Evolutionary conservation across 208 protist species (phyloP).

Genomic region (Leishmania mexicana): DNA sequence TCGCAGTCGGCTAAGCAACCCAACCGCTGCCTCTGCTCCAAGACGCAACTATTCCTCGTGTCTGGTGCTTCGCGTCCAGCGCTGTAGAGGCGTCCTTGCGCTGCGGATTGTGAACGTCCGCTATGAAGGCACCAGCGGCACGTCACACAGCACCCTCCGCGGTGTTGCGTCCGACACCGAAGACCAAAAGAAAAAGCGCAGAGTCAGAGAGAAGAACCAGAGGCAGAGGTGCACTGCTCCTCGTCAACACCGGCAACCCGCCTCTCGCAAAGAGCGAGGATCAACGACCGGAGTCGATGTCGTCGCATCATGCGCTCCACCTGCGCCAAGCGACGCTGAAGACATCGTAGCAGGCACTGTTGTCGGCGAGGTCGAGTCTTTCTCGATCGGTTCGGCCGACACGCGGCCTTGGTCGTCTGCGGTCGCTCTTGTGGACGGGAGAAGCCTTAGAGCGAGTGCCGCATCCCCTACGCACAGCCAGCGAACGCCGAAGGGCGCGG

Average conservation of each 20-base stretch:
- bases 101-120: constrained; percentile 10
- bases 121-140: neutral
- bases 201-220: neutral
- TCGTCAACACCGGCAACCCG: neutral
- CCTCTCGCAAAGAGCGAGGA: neutral
- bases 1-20: neutral
- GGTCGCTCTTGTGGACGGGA: neutral
- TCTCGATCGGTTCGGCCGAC: neutral
- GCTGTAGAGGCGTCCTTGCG: constrained; percentile 1
- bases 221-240: neutral
- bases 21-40: neutral
- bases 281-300: neutral
- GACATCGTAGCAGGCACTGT: neutral
- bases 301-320: neutral
- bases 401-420: neutral
- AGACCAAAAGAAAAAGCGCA: neutral
- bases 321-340: no score
- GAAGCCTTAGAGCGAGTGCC: neutral
- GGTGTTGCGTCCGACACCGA: neutral
- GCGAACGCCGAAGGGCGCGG: neutral
- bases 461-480: neutral
- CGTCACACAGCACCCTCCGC: neutral
- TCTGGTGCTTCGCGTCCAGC: constrained; percentile 5
- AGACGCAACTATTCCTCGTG: neutral
- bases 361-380: neutral